A percentile compares a stretch with the other conserved stretches of the same genome.
Conservation (phyloP, 257 asterid genomes). For the Sherardia arvensis region DNA sequence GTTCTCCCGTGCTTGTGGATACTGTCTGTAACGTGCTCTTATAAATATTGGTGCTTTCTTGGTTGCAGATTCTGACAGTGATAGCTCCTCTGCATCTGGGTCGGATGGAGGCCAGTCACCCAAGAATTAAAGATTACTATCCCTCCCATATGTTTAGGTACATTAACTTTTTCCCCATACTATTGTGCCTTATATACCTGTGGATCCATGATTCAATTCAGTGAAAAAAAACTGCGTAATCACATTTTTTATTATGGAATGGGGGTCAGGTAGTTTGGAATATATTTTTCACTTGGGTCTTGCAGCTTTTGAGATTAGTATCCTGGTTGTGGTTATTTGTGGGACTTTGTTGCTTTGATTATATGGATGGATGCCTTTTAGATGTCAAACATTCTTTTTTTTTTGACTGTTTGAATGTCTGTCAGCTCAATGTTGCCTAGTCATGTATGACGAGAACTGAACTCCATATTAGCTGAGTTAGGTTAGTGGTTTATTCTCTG, state of each 20-base stretch:
- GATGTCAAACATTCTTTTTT: too few relatives aligned
- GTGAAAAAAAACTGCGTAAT: background rate
- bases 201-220: too few relatives aligned
- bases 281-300: background rate
- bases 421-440: too few relatives aligned
- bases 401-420: too few relatives aligned
- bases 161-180: background rate
- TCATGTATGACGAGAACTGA: too few relatives aligned
- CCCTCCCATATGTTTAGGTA: background rate
- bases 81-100: slow-evolving; percentile 1
- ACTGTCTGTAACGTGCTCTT: background rate
- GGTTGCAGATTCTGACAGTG: slow-evolving; percentile 2
- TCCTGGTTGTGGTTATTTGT: too few relatives aligned
- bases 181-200: background rate
- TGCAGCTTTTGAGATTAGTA: too few relatives aligned
- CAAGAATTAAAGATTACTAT: background rate
- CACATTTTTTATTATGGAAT: background rate
- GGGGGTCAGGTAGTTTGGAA: background rate
- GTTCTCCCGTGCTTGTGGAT: background rate
- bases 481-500: too few relatives aligned
- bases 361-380: too few relatives aligned
- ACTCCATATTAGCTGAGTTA: too few relatives aligned
- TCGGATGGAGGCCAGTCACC: slow-evolving; percentile 1
- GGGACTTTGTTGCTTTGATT: too few relatives aligned
- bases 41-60: background rate